Conservation (phyloP, 2,329 filamentous ascomycete genomes). For the Dactylonectria estremocensis region DNA sequence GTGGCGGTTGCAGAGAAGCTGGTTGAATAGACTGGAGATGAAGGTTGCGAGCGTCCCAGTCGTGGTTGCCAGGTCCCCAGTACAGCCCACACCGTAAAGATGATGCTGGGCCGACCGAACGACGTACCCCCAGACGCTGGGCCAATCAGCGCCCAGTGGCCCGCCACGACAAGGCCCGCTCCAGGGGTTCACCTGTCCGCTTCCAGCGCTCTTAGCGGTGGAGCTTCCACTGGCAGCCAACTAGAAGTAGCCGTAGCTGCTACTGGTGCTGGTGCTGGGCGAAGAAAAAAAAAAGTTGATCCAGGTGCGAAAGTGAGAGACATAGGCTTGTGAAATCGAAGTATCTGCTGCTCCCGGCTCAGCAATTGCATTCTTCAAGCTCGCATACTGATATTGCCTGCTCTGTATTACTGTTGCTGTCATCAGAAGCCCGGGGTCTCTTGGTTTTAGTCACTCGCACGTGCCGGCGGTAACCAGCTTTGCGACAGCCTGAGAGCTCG, state of each 20-base stretch:
- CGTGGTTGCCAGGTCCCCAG: background rate
- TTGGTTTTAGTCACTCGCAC: constrained; percentile 12
- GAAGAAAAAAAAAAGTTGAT: constrained; percentile 30
- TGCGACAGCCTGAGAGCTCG: background rate
- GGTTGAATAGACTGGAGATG: background rate
- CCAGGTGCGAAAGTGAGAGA: constrained; percentile 9
- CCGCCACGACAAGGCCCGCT: constrained; percentile 44
- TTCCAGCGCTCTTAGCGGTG: constrained; percentile 16
- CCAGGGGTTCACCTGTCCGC: constrained; percentile 44
- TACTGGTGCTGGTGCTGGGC: constrained; percentile 2
- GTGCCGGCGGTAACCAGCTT: constrained; percentile 22
- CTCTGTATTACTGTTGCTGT: background rate
- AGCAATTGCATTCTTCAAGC: constrained; percentile 11
- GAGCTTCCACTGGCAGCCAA: background rate
- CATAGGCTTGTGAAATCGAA: constrained; percentile 18
- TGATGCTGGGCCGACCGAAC: constrained; percentile 40
- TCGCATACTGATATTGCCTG: background rate
- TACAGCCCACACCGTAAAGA: constrained; percentile 25
- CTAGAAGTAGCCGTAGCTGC: no score
- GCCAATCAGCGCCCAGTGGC: constrained; percentile 47
- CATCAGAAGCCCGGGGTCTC: background rate
- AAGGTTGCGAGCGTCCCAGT: background rate
- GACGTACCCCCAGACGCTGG: constrained; percentile 33
- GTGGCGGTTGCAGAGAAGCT: background rate
- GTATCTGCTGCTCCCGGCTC: background rate